Evolutionary conservation across 306 rosid species (phyloP), one percentile per base, ranked within the genome.

Genomic region (Albizia julibrissin): DNA sequence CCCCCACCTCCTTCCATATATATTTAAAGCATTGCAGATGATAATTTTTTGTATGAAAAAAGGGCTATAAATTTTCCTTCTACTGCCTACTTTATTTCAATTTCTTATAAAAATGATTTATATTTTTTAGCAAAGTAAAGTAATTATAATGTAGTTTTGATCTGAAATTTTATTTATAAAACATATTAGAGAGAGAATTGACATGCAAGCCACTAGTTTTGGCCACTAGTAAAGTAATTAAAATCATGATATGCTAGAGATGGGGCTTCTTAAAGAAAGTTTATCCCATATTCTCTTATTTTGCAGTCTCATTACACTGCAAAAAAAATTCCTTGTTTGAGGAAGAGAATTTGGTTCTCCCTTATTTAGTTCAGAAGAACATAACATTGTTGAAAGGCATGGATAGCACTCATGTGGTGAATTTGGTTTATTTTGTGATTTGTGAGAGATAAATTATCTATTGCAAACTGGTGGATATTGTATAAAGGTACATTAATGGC

Each of bases 401-500:
- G 64, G 74, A 66, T 72, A 72, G 74, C 56, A 39, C 58, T 81
- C 24, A 50, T 74, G 42, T 6, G 44, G 67, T 81, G 70, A 42
- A 65, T 76, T 59, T 24, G 73, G 34, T 87, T 59, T 69, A 78
- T 80, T 59, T 31, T 21, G 72, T 33, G 76, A 50, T 59, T 39
- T 26, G 72, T 33, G 76, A 50, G 62, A 68, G 61, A 80, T 15
- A 18, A 6, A 50, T 46, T 18, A 70, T 64, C 72, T 67, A 42
- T 56, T 73, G 67, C 75, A 37, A 80, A 69, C 79, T 77, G 71
- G 37, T 66, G 39, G 50, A 56, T 76, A 75, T 62, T 43, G 50
- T 34, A 62, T 56, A 65, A 77, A 34, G 62, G 34, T 81, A 61
- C 81, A 81, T 74, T 15, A 74, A 81, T 72, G 50, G 64, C 74